Base-by-base conservation (phyloP, 805 yeast species). In the Ogataea siamensis region DNA sequence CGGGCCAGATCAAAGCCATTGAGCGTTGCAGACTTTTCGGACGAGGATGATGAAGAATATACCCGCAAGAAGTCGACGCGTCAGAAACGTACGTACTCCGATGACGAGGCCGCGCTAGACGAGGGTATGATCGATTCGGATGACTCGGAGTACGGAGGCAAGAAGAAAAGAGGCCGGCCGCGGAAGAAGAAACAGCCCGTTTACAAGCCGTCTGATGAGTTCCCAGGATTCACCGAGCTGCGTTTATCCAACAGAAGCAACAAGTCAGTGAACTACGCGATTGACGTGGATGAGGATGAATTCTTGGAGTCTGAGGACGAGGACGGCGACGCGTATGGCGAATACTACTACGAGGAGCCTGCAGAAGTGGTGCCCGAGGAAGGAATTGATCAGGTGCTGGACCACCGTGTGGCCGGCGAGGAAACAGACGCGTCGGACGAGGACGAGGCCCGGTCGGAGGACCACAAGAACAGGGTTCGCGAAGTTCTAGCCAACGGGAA, bases 191-290 rank as follows among this genome's bases (percentile, higher is more conserved):
- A 39, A 37, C 38, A 28, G 31, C 46, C 58, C 12, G 22, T 14
- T 12, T 41, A 25, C 16, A 33, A 18, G 13, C 31, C 40, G 3
- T 39, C 46, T 28, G 37, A 42, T 28, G 36, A 39, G 35, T 45
- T 34, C 26, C 44, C 44, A 2, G 53, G 55, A n/a, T 59, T 63
- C 15, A 55, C 70, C 13, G 88, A 83, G 47, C 66, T 85, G 11
- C 71, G 97, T 43, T 87, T 87, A 50, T 83, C 94, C 12, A 73
- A 89, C 2, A 73, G 98, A 58, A 83, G 80, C 51, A 74, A 70
- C 48, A 76, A 68, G 45, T 68, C 71, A n/a, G 79, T 89, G 28
- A 87, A 87, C 57, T 89, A 89, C 56, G 78, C 74, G 26, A 76
- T 84, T 44, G 73, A 73, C 22, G 83, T 78, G 6, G 74, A 74